Conservation (phyloP, 257 asterid species). For the Capsicum pubescens region DNA sequence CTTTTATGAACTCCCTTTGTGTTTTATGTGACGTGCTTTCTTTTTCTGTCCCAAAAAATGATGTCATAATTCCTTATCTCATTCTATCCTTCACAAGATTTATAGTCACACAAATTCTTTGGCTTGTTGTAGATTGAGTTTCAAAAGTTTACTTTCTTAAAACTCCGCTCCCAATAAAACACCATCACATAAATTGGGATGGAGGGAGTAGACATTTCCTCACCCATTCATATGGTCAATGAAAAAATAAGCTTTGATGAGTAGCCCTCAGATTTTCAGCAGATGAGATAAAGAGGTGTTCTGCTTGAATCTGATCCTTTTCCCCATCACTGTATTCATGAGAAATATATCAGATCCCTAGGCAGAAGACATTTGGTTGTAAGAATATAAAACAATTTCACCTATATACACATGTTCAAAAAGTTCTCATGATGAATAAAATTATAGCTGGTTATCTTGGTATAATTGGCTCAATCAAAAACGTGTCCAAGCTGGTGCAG, state of each 20-base stretch:
- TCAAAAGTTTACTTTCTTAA: neutral
- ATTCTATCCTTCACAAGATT: neutral
- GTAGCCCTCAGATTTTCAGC: neutral
- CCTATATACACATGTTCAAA: neutral
- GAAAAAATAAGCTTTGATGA: neutral
- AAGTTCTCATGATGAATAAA: neutral
- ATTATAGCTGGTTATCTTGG: neutral
- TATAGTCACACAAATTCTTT: neutral
- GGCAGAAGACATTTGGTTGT: neutral
- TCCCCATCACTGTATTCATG: neutral
- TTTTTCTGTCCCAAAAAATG: neutral
- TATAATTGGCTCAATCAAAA: neutral
- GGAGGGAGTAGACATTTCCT: neutral
- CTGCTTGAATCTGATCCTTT: neutral
- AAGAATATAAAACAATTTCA: neutral
- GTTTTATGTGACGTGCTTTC: neutral
- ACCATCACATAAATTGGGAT: neutral
- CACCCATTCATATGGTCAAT: neutral
- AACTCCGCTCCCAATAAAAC: neutral
- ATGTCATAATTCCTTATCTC: neutral
- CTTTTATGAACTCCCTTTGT: neutral
- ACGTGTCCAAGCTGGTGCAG: neutral
- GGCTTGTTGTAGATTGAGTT: neutral
- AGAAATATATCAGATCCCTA: neutral
- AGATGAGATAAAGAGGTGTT: neutral